phyloP scores from a whole-genome alignment of 306 rosid species.

The peach (Prunus persica) region Prunus_persica_NCBIv2 NC_034010.1:22598501-22599000 shows the following conservation, averaged over 20 bases:
- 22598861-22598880: conserved; percentile 57
- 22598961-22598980: neutral
- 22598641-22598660: conserved; percentile 1
- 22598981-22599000: neutral
- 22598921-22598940: conserved; percentile 22
- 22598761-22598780: conserved; percentile 21
- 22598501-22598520: neutral
- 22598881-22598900: conserved; percentile 59
- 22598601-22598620: neutral
- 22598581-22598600: conserved; percentile 10
- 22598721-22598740: neutral
- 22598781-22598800: conserved; percentile 5
- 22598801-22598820: conserved; percentile 51
- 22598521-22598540: neutral
- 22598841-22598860: conserved; percentile 71
- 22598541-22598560: neutral
- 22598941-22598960: conserved; percentile 3
- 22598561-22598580: neutral
- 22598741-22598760: conserved; percentile 27
- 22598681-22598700: neutral
- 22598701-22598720: neutral
- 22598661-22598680: conserved; percentile 17
- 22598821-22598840: conserved; percentile 85
- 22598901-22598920: conserved; percentile 43
- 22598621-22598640: neutral